Evolutionary conservation across 2,329 filamentous ascomycete species (phyloP), one percentile per base, ranked within the genome.

Genomic region (Monilinia fructicola): DNA sequence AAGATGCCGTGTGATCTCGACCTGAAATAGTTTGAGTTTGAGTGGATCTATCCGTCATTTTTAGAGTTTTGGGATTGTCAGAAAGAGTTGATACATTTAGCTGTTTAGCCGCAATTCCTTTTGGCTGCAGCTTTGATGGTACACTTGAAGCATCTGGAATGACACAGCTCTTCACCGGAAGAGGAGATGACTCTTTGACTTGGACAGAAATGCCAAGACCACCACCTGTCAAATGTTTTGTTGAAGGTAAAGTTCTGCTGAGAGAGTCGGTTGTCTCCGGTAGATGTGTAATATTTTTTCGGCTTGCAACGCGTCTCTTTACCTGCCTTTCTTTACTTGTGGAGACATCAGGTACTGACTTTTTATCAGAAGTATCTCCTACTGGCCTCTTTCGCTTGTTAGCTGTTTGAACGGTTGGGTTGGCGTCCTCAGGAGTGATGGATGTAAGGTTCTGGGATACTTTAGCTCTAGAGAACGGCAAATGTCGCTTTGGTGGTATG

Each of bases 11-110:
- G 7, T 72, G 69, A 53, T 71, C 67, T 14, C 64, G 68, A 46
- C 69, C 70, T 46, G 68, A 69, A 26, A 69, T 40, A 12, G 61
- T 71, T 44, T 73, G 65, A 14, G 75, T 77, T 61, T 77, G 76
- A 31, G 76, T 77, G 18, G 65, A 64, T 58, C 69, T 67, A 67
- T 74, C 68, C 18, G 73, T 64, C 74, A 76, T 75, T 61, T 74
- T 76, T 9, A 64, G 44, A 35, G 35, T 62, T 66, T 38, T 53
- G 48, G 40, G 66, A 54, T 18, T 65, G 23, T 46, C 44, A 38
- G 66, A 67, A 44, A 46, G 64, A 38, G 35, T 52, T 21, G 70
- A 23, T 28, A 67, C 53, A 46, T 50, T 31, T 55, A 67, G 70
- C 59, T 74, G 71, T 54, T 68, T 50, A 40, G 28, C 31, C 21